Conservation (phyloP, 176 grass and related monocot genomes). For the Oryza coarctata region DNA sequence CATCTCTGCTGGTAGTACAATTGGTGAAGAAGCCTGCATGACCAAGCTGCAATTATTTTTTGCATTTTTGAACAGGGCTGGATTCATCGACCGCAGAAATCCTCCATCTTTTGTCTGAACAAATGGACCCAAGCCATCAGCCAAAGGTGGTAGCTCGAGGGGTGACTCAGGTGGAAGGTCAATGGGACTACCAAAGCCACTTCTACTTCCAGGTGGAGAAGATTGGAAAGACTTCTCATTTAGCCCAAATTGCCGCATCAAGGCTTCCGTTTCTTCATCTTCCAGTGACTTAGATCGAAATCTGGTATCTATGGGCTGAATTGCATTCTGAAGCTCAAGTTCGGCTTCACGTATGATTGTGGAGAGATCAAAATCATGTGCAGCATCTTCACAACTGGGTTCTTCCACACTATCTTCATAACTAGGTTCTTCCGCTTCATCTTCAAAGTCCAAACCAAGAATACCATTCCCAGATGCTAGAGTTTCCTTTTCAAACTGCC, state of each 20-base stretch:
- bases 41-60: slow-evolving; percentile 84
- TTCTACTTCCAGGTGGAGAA: slow-evolving; percentile 58
- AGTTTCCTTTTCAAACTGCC: slow-evolving; percentile 91
- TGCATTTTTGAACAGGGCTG: slow-evolving; percentile 69
- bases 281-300: slow-evolving; percentile 71
- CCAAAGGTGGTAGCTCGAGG: slow-evolving; percentile 61
- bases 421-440: slow-evolving; percentile 35
- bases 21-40: slow-evolving; percentile 86
- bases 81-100: slow-evolving; percentile 85
- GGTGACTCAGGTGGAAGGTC: slow-evolving; percentile 60
- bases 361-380: slow-evolving; percentile 65
- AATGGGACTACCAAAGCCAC: slow-evolving; percentile 83
- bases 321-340: slow-evolving; percentile 61
- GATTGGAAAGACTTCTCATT: slow-evolving; percentile 69
- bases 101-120: slow-evolving; percentile 87
- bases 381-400: slow-evolving; percentile 36
- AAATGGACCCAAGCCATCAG: slow-evolving; percentile 77
- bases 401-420: slow-evolving; percentile 46
- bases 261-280: slow-evolving; percentile 81
- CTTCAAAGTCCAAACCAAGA: slow-evolving; percentile 61
- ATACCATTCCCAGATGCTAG: slow-evolving; percentile 58
- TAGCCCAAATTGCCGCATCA: slow-evolving; percentile 85
- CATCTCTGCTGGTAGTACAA: slow-evolving; percentile 99
- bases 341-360: slow-evolving; percentile 68
- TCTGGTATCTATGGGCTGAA: slow-evolving; percentile 38